A percentile compares a stretch with the other conserved stretches of the same genome.
Evolutionary conservation across 345 rosid species (phyloP).

Genomic region (Viola odorata): DNA sequence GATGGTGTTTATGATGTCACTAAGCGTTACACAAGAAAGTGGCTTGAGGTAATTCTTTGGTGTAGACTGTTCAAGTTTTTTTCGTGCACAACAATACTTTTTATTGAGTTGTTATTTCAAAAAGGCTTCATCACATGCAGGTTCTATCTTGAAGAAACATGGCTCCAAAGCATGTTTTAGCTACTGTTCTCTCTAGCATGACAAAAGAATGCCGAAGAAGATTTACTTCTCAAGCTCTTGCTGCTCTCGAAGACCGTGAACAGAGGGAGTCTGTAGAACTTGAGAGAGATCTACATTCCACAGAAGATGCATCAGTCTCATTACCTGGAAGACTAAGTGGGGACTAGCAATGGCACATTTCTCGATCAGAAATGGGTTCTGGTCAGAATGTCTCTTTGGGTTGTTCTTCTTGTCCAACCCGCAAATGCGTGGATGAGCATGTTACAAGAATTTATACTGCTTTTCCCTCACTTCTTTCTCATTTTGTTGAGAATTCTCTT

Average conservation of each 20-base stretch:
- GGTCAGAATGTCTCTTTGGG: constrained; percentile 41
- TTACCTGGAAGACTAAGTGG: constrained; percentile 95
- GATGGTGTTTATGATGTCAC: constrained; percentile 92
- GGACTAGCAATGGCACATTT: constrained; percentile 73
- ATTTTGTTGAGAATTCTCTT: constrained; percentile 44
- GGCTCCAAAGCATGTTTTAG: constrained; percentile 46
- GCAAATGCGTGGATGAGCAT: constrained; percentile 69
- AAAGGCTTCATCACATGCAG: constrained; percentile 27
- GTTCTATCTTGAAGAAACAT: constrained; percentile 62
- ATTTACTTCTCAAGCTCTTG: constrained; percentile 26
- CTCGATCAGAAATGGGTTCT: constrained; percentile 66
- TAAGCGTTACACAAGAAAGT: constrained; percentile 88
- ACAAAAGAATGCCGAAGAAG: constrained; percentile 52
- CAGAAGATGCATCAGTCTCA: constrained; percentile 47
- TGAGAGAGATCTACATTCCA: constrained; percentile 45
- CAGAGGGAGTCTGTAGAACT: constrained; percentile 57
- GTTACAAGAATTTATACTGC: constrained; percentile 65
- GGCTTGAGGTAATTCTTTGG: constrained; percentile 65
- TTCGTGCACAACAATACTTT: not conserved
- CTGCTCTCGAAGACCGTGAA: constrained; percentile 60
- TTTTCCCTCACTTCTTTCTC: constrained; percentile 46
- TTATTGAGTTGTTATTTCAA: constrained; percentile 5
- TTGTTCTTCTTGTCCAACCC: constrained; percentile 59
- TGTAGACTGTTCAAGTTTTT: constrained; percentile 2
- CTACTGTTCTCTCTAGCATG: constrained; percentile 38